Percentiles rank a stretch among this genome's conserved stretches.
Evolutionary conservation across 2,329 filamentous ascomycete species (phyloP).

Genomic region (Claviceps pusilla): DNA sequence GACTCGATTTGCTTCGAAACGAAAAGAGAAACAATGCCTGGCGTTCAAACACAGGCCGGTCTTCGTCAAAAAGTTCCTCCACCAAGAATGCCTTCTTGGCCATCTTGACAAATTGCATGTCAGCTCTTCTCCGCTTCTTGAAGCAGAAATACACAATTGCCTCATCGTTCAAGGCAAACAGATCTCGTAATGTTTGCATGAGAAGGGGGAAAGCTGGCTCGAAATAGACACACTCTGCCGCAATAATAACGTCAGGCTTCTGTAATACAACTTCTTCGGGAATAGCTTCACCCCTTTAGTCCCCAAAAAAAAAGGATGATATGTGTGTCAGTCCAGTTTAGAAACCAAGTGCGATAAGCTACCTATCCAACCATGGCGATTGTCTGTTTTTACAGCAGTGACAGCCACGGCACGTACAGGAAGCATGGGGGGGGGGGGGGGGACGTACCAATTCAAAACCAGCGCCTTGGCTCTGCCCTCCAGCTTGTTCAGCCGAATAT

Average conservation of each 20-base stretch:
- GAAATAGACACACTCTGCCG: slow-evolving; percentile 93
- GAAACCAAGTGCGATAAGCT: not conserved
- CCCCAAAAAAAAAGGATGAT: not conserved
- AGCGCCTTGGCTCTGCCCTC: slow-evolving; percentile 46
- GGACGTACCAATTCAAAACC: slow-evolving; percentile 64
- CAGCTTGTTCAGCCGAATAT: slow-evolving; percentile 69
- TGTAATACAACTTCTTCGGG: slow-evolving; percentile 35
- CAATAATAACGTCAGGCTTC: slow-evolving; percentile 70
- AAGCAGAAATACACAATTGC: slow-evolving; percentile 70
- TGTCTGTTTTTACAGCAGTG: not conserved
- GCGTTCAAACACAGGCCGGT: slow-evolving; percentile 40
- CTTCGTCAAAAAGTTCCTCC: slow-evolving; percentile 46
- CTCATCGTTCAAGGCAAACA: slow-evolving; percentile 57
- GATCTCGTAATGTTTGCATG: slow-evolving; percentile 57
- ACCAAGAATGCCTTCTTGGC: slow-evolving; percentile 52
- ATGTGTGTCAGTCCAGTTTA: not conserved
- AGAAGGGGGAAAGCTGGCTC: slow-evolving; percentile 88
- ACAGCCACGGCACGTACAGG: not conserved
- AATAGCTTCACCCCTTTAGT: slow-evolving; percentile 43
- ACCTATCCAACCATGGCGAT: not conserved
- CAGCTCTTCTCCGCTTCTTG: slow-evolving; percentile 76
- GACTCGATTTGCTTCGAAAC: slow-evolving; percentile 24
- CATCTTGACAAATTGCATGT: slow-evolving; percentile 59
- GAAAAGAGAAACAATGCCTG: slow-evolving; percentile 47
- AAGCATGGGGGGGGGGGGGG: not conserved